Percentiles rank a stretch among this genome's conserved stretches.
phyloP scores from a whole-genome alignment of 1,284 basidiomycete species.

The Taiwanofungus camphoratus region DNA sequence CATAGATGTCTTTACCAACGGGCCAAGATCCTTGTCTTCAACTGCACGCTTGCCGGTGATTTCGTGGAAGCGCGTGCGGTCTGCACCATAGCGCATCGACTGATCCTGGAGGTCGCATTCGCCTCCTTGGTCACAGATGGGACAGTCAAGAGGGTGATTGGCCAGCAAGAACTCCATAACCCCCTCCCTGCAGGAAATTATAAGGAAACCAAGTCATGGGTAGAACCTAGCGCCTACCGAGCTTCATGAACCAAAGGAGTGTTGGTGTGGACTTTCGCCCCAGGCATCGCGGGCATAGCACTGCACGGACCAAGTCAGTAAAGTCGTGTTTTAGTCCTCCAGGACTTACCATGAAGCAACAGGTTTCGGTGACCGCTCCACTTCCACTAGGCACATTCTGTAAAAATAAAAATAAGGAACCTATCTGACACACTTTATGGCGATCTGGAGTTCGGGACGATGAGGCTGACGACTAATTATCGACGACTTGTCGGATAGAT shows the following conservation, averaged over 20 bases:
- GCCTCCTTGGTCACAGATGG: slow-evolving; percentile 96
- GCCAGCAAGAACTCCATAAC: slow-evolving; percentile 99
- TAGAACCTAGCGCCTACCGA: slow-evolving; percentile 42
- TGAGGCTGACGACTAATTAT: too few species aligned
- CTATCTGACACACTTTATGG: too few species aligned
- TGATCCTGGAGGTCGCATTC: slow-evolving; percentile 99
- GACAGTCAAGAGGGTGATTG: slow-evolving; percentile 98
- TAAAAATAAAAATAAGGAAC: too few species aligned
- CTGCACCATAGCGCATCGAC: slow-evolving; percentile 98
- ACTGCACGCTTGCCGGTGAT: slow-evolving; percentile 96
- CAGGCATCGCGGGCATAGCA: slow-evolving; percentile 98
- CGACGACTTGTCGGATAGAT: too few species aligned
- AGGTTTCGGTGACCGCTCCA: slow-evolving; percentile 92
- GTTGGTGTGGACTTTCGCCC: slow-evolving; percentile 94
- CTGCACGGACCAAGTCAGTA: slow-evolving; percentile 32
- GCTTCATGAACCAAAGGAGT: slow-evolving; percentile 94
- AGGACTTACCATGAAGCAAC: slow-evolving; percentile 74
- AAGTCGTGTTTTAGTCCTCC: too few species aligned
- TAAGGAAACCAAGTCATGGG: not conserved
- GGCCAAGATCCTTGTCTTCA: slow-evolving; percentile 98
- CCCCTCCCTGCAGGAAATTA: slow-evolving; percentile 49
- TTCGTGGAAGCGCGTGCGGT: slow-evolving; percentile 97
- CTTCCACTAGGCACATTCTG: slow-evolving; percentile 97
- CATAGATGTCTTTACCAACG: slow-evolving; percentile 99
- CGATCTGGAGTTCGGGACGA: too few species aligned